Base-by-base conservation (phyloP, 345 rosid genomes). In the Euphorbia tirucalli region DNA sequence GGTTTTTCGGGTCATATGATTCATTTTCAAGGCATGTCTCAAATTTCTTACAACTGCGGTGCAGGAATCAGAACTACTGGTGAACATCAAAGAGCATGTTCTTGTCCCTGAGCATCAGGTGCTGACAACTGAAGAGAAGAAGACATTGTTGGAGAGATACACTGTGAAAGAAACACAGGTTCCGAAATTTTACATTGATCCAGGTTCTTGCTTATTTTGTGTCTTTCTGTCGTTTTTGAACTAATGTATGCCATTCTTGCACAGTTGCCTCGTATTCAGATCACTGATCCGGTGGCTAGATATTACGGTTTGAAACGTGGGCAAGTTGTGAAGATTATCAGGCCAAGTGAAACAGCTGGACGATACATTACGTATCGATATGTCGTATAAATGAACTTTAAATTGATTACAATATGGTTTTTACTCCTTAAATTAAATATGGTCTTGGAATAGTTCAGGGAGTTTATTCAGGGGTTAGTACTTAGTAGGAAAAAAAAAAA, bases 81-180 rank as follows among this genome's bases (percentile, higher is more conserved):
- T 89, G 71, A 91, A 91, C 74, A 84, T 89, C 46, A 91, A 91
- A 75, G 89, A 89, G 18, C 93, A 89, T 76, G 85, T 88, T 73
- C 88, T 91, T 69, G 93, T 91, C 52, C 90, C 94, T 22, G 90
- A 86, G 80, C 97, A 91, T 82, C 94, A 87, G 64, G 85, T 89
- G 72, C 94, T 89, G 52, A 73, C 87, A 27, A 69, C 66, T 59
- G 90, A 86, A 74, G 97, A 91, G 85, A 89, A 91, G 87, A 89
- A 89, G 79, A 87, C 97, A 50, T 78, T 91, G 75, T 75, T 91
- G 57, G 89, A 86, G 71, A 81, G 94, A 72, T 91, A 91, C 81
- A 87, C 94, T 0, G 94, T 91, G 65, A 89, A 91, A 80, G 97
- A 89, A 70, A 91, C 94, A 1, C 97, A 89, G 92, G 97, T 37